phyloP scores from a whole-genome alignment of 305 asterid species.

The Ajuga reptans region DNA sequence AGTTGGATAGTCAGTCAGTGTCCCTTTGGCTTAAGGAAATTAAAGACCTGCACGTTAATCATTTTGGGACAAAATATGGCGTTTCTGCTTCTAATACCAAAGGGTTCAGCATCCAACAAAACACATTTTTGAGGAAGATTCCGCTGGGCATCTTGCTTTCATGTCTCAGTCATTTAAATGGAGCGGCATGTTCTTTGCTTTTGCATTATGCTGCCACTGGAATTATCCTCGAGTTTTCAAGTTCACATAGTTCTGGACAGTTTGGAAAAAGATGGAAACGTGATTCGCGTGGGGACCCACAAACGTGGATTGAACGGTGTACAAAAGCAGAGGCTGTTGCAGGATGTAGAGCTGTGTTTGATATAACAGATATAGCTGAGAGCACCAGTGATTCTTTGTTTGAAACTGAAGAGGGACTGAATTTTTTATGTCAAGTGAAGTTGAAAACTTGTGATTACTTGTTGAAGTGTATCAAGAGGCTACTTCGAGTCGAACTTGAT shows the following conservation, averaged over 20 bases:
- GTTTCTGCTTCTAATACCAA: constrained; percentile 22
- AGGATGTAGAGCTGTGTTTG: constrained; percentile 53
- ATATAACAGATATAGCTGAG: constrained; percentile 45
- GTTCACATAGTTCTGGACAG: constrained; percentile 26
- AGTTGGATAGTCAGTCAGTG: constrained; percentile 29
- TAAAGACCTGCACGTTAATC: constrained; percentile 27
- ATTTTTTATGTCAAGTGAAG: constrained; percentile 46
- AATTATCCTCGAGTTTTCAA: constrained; percentile 24
- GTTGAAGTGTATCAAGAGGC: constrained; percentile 50
- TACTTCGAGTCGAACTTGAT: constrained; percentile 31
- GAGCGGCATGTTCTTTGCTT: constrained; percentile 46
- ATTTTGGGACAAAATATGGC: constrained; percentile 20
- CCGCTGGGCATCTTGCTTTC: constrained; percentile 57
- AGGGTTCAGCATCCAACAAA: constrained; percentile 29
- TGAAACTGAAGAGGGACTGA: constrained; percentile 46
- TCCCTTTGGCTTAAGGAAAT: constrained; percentile 54
- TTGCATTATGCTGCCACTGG: constrained; percentile 73
- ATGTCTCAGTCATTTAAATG: constrained; percentile 32
- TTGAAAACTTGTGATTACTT: constrained; percentile 41
- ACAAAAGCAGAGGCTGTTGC: constrained; percentile 48
- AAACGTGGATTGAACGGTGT: constrained; percentile 32
- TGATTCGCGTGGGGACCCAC: constrained; percentile 19
- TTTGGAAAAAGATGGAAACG: constrained; percentile 32
- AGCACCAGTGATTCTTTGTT: constrained; percentile 39
- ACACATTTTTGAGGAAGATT: constrained; percentile 43